These are phyloP conservation scores for Vachellia collinsii DNA, from an alignment of 306 rosid species.

Conservation along the genomic window DNA sequence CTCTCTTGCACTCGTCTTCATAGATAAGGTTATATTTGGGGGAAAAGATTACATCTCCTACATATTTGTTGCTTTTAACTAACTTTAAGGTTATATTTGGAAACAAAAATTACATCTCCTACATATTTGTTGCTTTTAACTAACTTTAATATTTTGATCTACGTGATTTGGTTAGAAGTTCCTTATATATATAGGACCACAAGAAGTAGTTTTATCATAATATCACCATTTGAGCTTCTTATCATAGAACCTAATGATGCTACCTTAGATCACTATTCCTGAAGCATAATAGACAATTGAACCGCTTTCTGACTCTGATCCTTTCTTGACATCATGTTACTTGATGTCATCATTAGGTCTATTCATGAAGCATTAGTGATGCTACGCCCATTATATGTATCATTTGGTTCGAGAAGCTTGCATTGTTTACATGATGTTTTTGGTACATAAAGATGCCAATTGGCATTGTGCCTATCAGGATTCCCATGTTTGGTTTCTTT, in stretches of 20 bases:
- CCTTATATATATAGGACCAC: too few species aligned
- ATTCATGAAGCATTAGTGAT: too few species aligned
- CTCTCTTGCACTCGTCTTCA: too few species aligned
- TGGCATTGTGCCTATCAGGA: neutral
- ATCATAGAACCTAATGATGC: neutral
- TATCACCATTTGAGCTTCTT: neutral
- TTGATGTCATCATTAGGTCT: neutral
- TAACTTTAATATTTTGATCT: too few species aligned
- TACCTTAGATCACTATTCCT: neutral
- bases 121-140: too few species aligned
- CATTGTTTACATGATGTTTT: neutral
- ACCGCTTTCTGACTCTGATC: neutral
- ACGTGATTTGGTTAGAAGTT: too few species aligned
- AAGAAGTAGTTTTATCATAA: neutral
- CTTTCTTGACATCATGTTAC: neutral
- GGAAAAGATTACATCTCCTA: too few species aligned
- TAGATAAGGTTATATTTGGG: too few species aligned
- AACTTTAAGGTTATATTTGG: too few species aligned
- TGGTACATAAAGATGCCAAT: neutral
- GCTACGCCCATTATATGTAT: neutral
- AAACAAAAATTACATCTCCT: too few species aligned
- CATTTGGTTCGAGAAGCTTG: neutral
- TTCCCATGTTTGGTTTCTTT: slow-evolving; percentile 2
- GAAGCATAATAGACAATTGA: too few species aligned
- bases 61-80: too few species aligned